Evolutionary conservation across 2,329 filamentous ascomycete genomes (phyloP).

Genomic region (Alternaria arborescens): DNA sequence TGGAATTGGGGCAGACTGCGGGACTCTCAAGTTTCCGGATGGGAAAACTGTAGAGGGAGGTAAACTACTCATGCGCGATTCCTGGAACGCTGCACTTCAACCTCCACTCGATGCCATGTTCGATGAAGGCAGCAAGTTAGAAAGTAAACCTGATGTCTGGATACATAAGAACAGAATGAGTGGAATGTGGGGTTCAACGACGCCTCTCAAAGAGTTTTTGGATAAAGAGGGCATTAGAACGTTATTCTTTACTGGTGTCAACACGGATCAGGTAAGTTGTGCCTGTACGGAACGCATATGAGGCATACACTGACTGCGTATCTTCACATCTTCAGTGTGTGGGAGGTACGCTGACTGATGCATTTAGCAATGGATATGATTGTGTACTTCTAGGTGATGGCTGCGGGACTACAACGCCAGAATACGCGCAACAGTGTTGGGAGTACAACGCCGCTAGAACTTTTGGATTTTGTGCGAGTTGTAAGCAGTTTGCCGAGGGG

Average conservation of each 20-base stretch:
- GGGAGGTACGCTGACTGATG: slow-evolving; percentile 53
- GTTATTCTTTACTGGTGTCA: slow-evolving; percentile 53
- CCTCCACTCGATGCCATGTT: slow-evolving; percentile 49
- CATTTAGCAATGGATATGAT: slow-evolving; percentile 55
- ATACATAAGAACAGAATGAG: slow-evolving; percentile 56
- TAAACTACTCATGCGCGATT: slow-evolving; percentile 48
- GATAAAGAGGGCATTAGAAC: slow-evolving; percentile 52
- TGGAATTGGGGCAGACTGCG: slow-evolving; percentile 48
- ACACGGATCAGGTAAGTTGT: slow-evolving; percentile 49
- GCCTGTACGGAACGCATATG: background rate
- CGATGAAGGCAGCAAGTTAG: slow-evolving; percentile 25
- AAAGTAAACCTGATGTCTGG: slow-evolving; percentile 33
- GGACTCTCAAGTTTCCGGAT: slow-evolving; percentile 27
- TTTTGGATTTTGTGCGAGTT: slow-evolving; percentile 52
- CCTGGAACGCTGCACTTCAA: slow-evolving; percentile 55
- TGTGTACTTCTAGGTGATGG: slow-evolving; percentile 54
- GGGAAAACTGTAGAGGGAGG: slow-evolving; percentile 45
- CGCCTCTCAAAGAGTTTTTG: slow-evolving; percentile 49
- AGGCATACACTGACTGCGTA: background rate
- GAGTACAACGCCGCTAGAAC: slow-evolving; percentile 53
- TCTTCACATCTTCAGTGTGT: slow-evolving; percentile 36
- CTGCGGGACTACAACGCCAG: slow-evolving; percentile 52
- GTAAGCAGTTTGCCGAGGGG: slow-evolving; percentile 43
- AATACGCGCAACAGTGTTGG: slow-evolving; percentile 51
- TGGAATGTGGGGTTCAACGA: slow-evolving; percentile 50